These are phyloP conservation scores for Barnettozyma siamensis DNA, from an alignment of 805 yeast genomes.

Conservation along the genomic window DNA sequence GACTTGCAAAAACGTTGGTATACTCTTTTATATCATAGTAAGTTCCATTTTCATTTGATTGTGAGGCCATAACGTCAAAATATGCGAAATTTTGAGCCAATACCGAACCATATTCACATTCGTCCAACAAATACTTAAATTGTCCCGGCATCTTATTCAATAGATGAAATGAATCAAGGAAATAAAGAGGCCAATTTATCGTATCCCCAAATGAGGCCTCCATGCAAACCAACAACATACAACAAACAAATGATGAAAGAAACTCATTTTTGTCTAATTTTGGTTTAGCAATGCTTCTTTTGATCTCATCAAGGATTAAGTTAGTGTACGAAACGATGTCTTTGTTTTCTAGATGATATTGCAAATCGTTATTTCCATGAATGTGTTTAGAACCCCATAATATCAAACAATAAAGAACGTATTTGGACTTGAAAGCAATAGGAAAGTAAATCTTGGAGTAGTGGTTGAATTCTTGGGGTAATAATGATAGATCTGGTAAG, in stretches of 20 bases:
- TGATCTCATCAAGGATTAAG: conserved; percentile 4
- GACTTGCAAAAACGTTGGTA: conserved; percentile 5
- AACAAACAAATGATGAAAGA: conserved; percentile 12
- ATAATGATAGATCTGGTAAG: conserved; percentile 34
- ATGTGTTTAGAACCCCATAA: conserved; percentile 45
- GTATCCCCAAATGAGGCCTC: conserved; percentile 23
- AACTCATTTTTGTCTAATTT: conserved; percentile 17
- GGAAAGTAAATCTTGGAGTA: conserved; percentile 40
- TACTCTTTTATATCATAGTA: conserved; percentile 21
- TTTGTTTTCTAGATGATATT: conserved; percentile 12
- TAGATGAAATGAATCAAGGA: conserved; percentile 14
- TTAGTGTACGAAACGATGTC: conserved; percentile 12
- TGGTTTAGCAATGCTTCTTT: background rate
- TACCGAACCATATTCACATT: conserved; percentile 16
- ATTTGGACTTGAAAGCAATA: conserved; percentile 37
- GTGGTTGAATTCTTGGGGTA: conserved; percentile 38
- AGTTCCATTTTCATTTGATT: conserved; percentile 26
- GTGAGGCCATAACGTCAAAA: conserved; percentile 22
- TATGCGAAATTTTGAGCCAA: conserved; percentile 22
- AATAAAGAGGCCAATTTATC: conserved; percentile 17
- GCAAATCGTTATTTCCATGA: conserved; percentile 8
- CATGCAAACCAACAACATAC: conserved; percentile 20
- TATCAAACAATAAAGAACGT: conserved; percentile 40
- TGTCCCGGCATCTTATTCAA: conserved; percentile 20
- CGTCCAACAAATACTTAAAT: conserved; percentile 12